Percentiles rank a stretch among this genome's conserved stretches.
Conservation (phyloP, 1,284 basidiomycete genomes). For the Xerocomus subilludens region DNA sequence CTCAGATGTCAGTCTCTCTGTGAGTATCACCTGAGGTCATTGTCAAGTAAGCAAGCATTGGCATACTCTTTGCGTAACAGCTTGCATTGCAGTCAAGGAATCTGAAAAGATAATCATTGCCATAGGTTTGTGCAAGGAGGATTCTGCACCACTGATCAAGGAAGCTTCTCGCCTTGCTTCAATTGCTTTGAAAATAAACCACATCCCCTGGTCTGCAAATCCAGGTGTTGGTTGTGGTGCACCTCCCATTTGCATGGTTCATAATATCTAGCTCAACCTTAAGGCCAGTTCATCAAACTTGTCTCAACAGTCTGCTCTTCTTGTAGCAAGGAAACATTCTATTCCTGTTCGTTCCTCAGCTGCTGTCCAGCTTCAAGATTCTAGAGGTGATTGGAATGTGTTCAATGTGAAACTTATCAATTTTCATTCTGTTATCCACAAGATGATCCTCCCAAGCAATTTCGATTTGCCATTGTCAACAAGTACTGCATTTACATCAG, state of each 20-base stretch:
- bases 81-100: too few relatives aligned
- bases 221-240: background rate
- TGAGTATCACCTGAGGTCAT: too few relatives aligned
- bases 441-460: background rate
- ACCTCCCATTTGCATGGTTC: background rate
- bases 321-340: background rate
- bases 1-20: too few relatives aligned
- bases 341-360: background rate
- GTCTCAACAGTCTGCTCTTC: background rate
- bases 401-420: background rate
- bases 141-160: too few relatives aligned
- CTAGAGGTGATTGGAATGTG: background rate
- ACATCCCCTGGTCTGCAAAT: background rate
- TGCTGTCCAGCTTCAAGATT: background rate
- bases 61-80: too few relatives aligned
- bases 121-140: too few relatives aligned
- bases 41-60: too few relatives aligned
- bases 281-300: background rate
- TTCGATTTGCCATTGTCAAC: background rate
- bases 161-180: too few relatives aligned
- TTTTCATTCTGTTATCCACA: background rate
- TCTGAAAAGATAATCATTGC: too few relatives aligned
- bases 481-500: background rate
- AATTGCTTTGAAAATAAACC: background rate
- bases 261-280: background rate